Percentiles rank a stretch among this genome's conserved stretches.
These are phyloP conservation scores for Trichosporon sp. DNA, from an alignment of 1,284 basidiomycete genomes.

Conservation along the genomic window DNA sequence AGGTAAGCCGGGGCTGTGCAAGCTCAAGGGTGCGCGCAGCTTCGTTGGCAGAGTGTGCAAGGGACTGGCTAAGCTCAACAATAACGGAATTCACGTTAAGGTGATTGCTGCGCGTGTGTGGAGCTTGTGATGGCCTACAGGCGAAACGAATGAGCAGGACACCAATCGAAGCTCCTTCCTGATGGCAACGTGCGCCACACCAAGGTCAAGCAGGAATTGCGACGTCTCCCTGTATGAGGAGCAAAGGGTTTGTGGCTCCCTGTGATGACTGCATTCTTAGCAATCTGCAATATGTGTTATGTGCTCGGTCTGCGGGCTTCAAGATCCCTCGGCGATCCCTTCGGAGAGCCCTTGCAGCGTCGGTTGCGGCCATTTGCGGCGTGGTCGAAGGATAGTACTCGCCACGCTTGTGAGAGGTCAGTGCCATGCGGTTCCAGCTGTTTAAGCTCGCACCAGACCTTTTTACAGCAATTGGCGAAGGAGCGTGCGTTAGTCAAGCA, in stretches of 20 bases:
- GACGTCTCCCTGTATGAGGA: neutral
- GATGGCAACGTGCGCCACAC: neutral
- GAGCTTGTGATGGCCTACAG: too few relatives aligned
- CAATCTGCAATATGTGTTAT: too few relatives aligned
- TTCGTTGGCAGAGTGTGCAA: too few relatives aligned
- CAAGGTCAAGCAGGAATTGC: neutral
- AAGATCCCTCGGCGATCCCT: neutral
- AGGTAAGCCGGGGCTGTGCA: too few relatives aligned
- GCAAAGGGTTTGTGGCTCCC: neutral
- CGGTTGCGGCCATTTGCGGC: neutral
- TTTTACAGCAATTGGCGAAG: neutral
- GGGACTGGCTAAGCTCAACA: too few relatives aligned
- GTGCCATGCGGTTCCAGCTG: neutral
- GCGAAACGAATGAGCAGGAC: neutral
- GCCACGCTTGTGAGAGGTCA: neutral
- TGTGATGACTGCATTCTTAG: neutral
- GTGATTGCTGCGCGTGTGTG: too few relatives aligned
- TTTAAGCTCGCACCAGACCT: neutral
- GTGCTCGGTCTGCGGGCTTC: neutral
- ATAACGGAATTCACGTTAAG: too few relatives aligned
- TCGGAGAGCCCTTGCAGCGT: too few relatives aligned
- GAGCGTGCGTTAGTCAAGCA: too few relatives aligned
- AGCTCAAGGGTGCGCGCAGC: too few relatives aligned
- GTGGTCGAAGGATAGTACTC: neutral
- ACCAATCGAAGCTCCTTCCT: neutral